phyloP scores from a whole-genome alignment of 768 basidiomycete species.

The Paxillus ammoniavirescens region DNA sequence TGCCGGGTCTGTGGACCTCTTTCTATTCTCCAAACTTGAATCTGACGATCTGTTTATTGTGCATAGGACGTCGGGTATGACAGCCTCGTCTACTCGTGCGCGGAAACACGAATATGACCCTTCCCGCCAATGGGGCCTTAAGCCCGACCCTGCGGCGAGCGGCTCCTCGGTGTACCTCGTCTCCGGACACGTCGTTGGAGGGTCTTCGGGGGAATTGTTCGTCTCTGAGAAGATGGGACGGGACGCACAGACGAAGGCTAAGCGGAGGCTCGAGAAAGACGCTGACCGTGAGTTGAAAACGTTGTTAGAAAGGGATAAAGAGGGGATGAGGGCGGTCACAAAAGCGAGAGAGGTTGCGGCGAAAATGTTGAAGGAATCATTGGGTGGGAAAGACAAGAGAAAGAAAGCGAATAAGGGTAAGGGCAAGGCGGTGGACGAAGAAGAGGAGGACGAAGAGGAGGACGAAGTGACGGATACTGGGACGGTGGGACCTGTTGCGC shows the following conservation, averaged over 20 bases:
- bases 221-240: conserved; percentile 73
- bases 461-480: no score
- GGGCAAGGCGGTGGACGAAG: conserved; percentile 12
- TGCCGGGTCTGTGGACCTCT: conserved; percentile 53
- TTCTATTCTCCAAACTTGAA: not conserved
- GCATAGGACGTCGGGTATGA: conserved; percentile 73
- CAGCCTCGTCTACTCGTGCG: conserved; percentile 41
- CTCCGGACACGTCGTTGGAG: conserved; percentile 72
- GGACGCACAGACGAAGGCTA: conserved; percentile 74
- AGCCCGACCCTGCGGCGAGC: conserved; percentile 43
- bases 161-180: conserved; percentile 74
- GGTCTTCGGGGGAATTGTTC: conserved; percentile 42
- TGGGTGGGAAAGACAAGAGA: conserved; percentile 11
- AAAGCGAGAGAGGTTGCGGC: conserved; percentile 51
- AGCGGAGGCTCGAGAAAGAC: conserved; percentile 57
- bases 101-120: conserved; percentile 65
- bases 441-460: conserved; percentile 5
- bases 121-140: conserved; percentile 70
- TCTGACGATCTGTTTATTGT: not conserved
- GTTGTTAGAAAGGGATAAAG: conserved; percentile 62
- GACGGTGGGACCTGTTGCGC: not conserved
- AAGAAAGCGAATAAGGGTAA: conserved; percentile 5
- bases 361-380: conserved; percentile 23
- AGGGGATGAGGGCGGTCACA: conserved; percentile 64
- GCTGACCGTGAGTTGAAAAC: conserved; percentile 60